Base-by-base conservation (phyloP, 441 rosid genomes). In the Adansonia gregorii region DNA sequence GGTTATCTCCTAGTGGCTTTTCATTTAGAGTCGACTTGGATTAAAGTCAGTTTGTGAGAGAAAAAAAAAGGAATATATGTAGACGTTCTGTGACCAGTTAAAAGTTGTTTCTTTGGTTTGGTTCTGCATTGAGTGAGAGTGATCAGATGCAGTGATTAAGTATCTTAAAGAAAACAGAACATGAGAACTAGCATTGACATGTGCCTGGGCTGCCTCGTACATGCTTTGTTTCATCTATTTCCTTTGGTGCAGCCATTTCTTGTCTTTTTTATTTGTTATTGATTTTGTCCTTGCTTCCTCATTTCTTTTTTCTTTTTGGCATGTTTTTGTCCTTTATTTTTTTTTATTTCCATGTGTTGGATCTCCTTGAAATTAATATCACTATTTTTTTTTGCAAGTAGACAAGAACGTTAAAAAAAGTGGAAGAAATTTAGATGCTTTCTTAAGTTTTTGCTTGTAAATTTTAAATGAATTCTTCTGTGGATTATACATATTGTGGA, bases 1-100 rank as follows among this genome's bases (percentile, higher is more conserved):
- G 43, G 20, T 8, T 69, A 49, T 69, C 12, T 22, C 6, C 59
- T 69, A 6, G 73, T 22, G 31, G 73, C 58, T 24, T 22, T 68
- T 69, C 73, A 48, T 46, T 69, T 35, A 69, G 20, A 69, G 19
- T 58, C 49, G 58, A 69, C 58, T 51, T 69, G 24, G 43, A 68
- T 48, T 2, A 4, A 49, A 22, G 11, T 10, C 3, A 46, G 46
- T 22, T 46, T 46, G 58, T 49, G 19, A 14, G 35, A 27, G 35
- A 1, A 27, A 27, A 49, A 66, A 41, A 19, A 17, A 45, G n/a
- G 14, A 49, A 49, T 48, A 43, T 61, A 39, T 8, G 0, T 43
- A 15, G 24, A 17, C 31, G 52, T 66, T 48, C 8, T n/a, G 9
- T 22, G 58, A 68, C 73, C 41, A 2, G 41, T 68, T 2, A 48